Base-by-base conservation (phyloP, 2,329 filamentous ascomycete species). In the Trematosphaeria pertusa region DNA sequence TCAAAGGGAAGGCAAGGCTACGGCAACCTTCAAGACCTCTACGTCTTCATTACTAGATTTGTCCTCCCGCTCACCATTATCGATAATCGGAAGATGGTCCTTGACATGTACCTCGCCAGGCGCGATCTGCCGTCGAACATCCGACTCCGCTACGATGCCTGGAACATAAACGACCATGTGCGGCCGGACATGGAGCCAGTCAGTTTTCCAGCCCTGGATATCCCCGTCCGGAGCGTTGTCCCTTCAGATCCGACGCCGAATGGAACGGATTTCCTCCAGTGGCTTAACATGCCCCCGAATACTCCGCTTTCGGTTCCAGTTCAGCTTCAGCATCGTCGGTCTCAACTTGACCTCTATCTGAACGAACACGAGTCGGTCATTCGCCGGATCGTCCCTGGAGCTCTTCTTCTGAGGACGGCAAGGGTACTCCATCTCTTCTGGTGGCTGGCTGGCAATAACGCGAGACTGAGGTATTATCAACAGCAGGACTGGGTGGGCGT, bases 21-120 rank as follows among this genome's bases (percentile, higher is more conserved):
- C 12, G 41, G 17, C 8, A 58, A 58, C 24, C 35, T 53, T 1
- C 49, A 54, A 33, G 52, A 58, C 33, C 36, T 58, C 3, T 47
- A 53, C 35, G 18, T 58, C 17, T 49, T 58, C 34, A 4, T 56
- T 5, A 45, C 38, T 1, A 40, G 50, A 2, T 18, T 58, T 9
- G 45, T 37, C 10, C 18, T 58, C 20, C 55, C 52, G 1, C 49
- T 52, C 34, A 17, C 33, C 7, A 50, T 58, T 31, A 50, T 56
- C 38, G 12, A 20, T 3, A 58, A 55, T 26, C 49, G 52, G 3
- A 31, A 28, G 2, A n/a, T 43, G 5, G 22, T 58, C 10, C 41
- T 48, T 9, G 22, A 38, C 4, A 33, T 53, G 18, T 56, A 47
- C 42, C 32, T 50, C 36, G 26, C 32, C 18, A 12, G 26, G 7